Base-by-base conservation (phyloP, 2,329 filamentous ascomycete species). In the Cryphonectria parasitica region DNA sequence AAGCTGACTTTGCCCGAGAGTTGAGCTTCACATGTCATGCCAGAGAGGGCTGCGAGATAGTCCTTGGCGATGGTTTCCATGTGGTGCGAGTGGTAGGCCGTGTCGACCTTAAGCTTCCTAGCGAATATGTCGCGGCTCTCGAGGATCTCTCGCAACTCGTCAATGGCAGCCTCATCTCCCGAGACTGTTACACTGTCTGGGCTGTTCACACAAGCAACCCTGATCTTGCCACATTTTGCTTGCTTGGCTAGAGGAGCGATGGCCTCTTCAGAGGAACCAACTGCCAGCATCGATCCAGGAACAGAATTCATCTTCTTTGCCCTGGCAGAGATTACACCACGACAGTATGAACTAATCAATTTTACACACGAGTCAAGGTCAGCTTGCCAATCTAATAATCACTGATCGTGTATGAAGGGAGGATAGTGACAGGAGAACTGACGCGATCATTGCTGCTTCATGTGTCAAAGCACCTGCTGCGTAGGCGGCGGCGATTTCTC, bases 41-140 rank as follows among this genome's bases (percentile, higher is more conserved):
- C 28, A 34, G 31, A 43, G 1, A 74, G 67, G n/a, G 52, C 25
- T 49, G 19, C 6, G 41, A 22, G 66, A 39, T 79, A 79, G 45
- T 70, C 71, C 36, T 69, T 71, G 1, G 75, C 75, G 17, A 77
- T 74, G 2, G 70, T 56, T 52, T 74, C 72, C 78, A 80, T 80
- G 60, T 80, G 76, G 25, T 76, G 77, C 2, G 80, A 81, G 73
- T 83, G 81, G 70, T 83, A 83, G 0, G 81, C 80, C 13, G 75
- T 76, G 39, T 79, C 75, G 10, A 81, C 78, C 36, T 74, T 77
- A 2, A 80, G 74, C n/a, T 73, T 73, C 28, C 80, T 73, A 39
- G 75, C 75, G 70, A 81, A 81, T 4, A 79, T 25, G 6, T 72
- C 66, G 22, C 71, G 54, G 58, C 67, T 49, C 19, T 72, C 70